A percentile compares a stretch with the other conserved stretches of the same genome.
These are phyloP conservation scores for Angomonas ambiguus DNA, from an alignment of 208 protist genomes.

Conservation along the genomic window DNA sequence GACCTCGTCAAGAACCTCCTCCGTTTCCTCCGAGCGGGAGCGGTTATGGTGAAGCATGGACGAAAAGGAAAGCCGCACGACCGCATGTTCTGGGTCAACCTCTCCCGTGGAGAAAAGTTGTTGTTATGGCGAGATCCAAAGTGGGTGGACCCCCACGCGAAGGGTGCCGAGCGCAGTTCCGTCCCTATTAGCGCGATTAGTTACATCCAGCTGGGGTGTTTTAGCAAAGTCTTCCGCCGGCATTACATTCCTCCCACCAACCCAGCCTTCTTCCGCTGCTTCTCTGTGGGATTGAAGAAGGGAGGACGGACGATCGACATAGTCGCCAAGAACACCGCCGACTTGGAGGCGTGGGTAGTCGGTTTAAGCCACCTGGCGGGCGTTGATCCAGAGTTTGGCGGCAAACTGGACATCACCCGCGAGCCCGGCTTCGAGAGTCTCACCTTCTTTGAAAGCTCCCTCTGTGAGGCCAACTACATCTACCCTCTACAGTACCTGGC, in stretches of 20 bases:
- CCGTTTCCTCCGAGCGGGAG: slow-evolving; percentile 74
- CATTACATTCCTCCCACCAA: slow-evolving; percentile 49
- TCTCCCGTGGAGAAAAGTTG: slow-evolving; percentile 34
- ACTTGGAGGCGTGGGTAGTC: slow-evolving; percentile 92
- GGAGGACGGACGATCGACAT: slow-evolving; percentile 89
- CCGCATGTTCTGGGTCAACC: slow-evolving; percentile 85
- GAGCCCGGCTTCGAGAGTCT: slow-evolving; percentile 60
- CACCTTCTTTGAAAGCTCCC: slow-evolving; percentile 72
- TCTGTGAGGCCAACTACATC: slow-evolving; percentile 88
- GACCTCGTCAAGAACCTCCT: slow-evolving; percentile 81
- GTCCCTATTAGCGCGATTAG: slow-evolving; percentile 74
- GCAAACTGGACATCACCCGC: slow-evolving; percentile 79
- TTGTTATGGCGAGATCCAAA: slow-evolving; percentile 65
- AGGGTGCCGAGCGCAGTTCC: slow-evolving; percentile 39
- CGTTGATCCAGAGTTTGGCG: slow-evolving; percentile 88
- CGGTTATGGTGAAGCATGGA: slow-evolving; percentile 90
- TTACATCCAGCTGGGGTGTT: slow-evolving; percentile 87
- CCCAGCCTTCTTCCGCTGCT: slow-evolving; percentile 81
- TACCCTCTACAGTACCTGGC: slow-evolving; percentile 70
- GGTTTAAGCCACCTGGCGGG: slow-evolving; percentile 78
- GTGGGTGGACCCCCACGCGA: slow-evolving; percentile 21
- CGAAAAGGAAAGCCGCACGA: slow-evolving; percentile 84
- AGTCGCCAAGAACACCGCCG: slow-evolving; percentile 77
- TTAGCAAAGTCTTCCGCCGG: slow-evolving; percentile 90
- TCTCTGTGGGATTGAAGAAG: slow-evolving; percentile 78